phyloP scores from a whole-genome alignment of 495 filamentous ascomycete genomes.

The Hypomontagnella monticulosa region DNA sequence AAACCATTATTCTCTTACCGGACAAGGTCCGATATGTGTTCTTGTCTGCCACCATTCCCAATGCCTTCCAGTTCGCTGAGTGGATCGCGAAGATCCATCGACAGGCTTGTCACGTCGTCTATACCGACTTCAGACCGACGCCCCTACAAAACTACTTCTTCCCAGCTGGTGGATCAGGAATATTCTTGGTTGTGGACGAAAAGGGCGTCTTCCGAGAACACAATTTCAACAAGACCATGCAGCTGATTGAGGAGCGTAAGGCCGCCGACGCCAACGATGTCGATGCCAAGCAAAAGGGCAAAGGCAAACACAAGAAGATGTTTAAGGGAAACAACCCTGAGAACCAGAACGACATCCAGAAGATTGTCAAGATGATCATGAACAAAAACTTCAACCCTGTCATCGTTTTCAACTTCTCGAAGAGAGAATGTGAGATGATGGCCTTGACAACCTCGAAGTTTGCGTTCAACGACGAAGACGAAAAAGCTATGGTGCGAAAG shows the following conservation, averaged over 20 bases:
- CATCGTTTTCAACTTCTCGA: conserved; percentile 99
- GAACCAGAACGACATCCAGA: conserved; percentile 84
- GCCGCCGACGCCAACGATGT: conserved; percentile 83
- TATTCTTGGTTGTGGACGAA: conserved; percentile 94
- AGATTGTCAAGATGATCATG: conserved; percentile 99
- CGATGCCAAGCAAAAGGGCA: conserved; percentile 80
- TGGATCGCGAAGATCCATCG: conserved; percentile 98
- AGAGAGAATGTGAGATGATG: conserved; percentile 89
- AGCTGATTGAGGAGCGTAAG: conserved; percentile 84
- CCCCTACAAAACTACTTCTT: conserved; percentile 98
- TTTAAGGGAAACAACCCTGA: conserved; percentile 82
- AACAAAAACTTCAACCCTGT: conserved; percentile 94
- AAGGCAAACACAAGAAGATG: conserved; percentile 87
- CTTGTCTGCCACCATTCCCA: conserved; percentile 97
- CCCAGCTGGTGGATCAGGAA: conserved; percentile 90
- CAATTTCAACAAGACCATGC: conserved; percentile 97
- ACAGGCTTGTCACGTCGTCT: conserved; percentile 97
- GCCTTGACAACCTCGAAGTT: conserved; percentile 84
- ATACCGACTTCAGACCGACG: conserved; percentile 96
- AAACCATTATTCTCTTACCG: conserved; percentile 95
- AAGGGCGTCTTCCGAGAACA: conserved; percentile 94
- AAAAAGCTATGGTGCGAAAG: conserved; percentile 92
- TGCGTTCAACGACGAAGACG: conserved; percentile 97
- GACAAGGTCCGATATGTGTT: conserved; percentile 99
- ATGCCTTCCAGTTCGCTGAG: conserved; percentile 98